Evolutionary conservation across 2,329 filamentous ascomycete genomes (phyloP).

Genomic region (Colletotrichum sp.): DNA sequence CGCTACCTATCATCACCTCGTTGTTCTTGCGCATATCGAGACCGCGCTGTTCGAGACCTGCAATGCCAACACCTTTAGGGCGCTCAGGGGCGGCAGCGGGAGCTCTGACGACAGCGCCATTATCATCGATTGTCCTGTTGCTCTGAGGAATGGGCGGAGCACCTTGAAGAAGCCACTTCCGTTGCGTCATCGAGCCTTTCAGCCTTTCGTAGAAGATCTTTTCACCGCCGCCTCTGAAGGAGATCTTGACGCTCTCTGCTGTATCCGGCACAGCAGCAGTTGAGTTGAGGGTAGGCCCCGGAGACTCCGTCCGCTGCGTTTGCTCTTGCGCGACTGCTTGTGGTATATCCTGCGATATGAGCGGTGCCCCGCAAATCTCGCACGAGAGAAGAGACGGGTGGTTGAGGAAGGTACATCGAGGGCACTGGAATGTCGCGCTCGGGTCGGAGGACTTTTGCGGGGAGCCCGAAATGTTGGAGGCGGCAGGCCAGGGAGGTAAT

Average conservation of each 20-base stretch:
- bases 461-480: constrained; percentile 21
- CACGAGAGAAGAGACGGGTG: constrained; percentile 86
- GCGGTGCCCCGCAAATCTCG: constrained; percentile 86
- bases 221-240: constrained; percentile 87
- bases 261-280: constrained; percentile 52
- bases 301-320: constrained; percentile 70
- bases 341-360: constrained; percentile 61
- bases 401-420: constrained; percentile 92
- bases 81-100: constrained; percentile 25
- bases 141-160: constrained; percentile 85
- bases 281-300: constrained; percentile 69
- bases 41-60: constrained; percentile 86
- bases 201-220: constrained; percentile 90
- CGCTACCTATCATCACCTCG: constrained; percentile 87
- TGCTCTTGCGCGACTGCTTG: constrained; percentile 41
- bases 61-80: constrained; percentile 81
- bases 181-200: constrained; percentile 85
- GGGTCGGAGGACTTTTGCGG: constrained; percentile 28
- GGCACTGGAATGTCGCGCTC: constrained; percentile 67
- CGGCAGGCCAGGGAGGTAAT: constrained; percentile 16
- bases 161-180: constrained; percentile 92
- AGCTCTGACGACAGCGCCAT: constrained; percentile 32
- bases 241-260: constrained; percentile 84
- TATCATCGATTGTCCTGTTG: constrained; percentile 41
- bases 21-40: constrained; percentile 90